Evolutionary conservation across 2,329 filamentous ascomycete genomes (phyloP).

Genomic region (Pseudopyricularia javanii): DNA sequence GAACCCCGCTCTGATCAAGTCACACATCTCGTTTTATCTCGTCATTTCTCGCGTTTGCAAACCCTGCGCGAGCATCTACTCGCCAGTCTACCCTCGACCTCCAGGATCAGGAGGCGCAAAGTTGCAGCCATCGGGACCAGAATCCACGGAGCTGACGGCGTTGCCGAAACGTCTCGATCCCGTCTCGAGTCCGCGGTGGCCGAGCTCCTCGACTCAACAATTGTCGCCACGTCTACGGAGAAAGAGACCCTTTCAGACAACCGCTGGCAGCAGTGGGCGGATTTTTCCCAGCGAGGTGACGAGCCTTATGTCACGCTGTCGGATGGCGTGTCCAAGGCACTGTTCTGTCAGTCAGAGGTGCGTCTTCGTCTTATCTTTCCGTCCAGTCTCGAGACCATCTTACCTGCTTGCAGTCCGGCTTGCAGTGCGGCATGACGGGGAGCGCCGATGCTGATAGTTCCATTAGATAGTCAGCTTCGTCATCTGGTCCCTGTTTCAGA

Average conservation of each 20-base stretch:
- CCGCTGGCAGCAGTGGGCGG: constrained; percentile 42
- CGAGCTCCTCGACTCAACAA: constrained; percentile 52
- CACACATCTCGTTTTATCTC: constrained; percentile 51
- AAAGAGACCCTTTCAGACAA: constrained; percentile 15
- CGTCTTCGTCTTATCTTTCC: constrained; percentile 8
- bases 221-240: constrained; percentile 44
- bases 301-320: constrained; percentile 43
- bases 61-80: constrained; percentile 63
- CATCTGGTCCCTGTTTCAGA: constrained; percentile 65
- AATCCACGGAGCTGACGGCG: constrained; percentile 6
- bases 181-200: constrained; percentile 30
- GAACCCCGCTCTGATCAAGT: constrained; percentile 4
- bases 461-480: constrained; percentile 62
- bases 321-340: constrained; percentile 26
- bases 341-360: constrained; percentile 54
- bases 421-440: not conserved
- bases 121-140: constrained; percentile 30
- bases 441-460: not conserved
- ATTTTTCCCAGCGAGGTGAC: constrained; percentile 51
- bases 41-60: constrained; percentile 54
- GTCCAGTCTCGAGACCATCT: constrained; percentile 3
- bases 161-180: constrained; percentile 4
- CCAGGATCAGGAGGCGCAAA: constrained; percentile 48
- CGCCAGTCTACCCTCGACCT: constrained; percentile 50
- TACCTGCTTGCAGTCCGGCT: not conserved